Conservation (phyloP, 2,329 filamentous ascomycete species). For the Penicillium aurantiogriseum region DNA sequence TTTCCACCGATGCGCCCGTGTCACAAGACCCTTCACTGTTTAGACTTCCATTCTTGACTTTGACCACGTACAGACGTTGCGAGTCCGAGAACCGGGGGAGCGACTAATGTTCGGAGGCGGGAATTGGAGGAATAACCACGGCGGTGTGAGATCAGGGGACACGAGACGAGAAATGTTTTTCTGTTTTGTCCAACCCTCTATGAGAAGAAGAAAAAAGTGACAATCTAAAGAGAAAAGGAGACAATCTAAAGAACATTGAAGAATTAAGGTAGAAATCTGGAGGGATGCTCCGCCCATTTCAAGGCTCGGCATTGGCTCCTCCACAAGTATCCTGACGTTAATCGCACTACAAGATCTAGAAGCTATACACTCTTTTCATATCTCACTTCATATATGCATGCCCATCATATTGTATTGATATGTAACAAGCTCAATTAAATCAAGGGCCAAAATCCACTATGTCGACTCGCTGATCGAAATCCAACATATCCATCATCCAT, state of each 20-base stretch:
- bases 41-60: constrained; percentile 19
- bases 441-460: constrained; percentile 2
- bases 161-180: not conserved
- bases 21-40: not conserved
- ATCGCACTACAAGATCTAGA: not conserved
- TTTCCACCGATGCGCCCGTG: constrained; percentile 6
- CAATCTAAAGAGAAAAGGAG: not conserved
- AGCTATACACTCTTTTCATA: not conserved
- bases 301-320: constrained; percentile 15
- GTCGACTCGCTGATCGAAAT: not conserved
- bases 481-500: not conserved
- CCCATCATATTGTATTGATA: not conserved
- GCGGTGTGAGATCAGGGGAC: not conserved
- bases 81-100: constrained; percentile 4
- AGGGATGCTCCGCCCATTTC: constrained; percentile 24
- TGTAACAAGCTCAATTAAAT: not conserved
- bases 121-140: not conserved
- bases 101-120: not conserved
- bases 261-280: constrained; percentile 16
- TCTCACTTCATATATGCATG: constrained; percentile 1
- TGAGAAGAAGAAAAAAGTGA: not conserved
- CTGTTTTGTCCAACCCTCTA: not conserved
- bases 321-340: constrained; percentile 3
- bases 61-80: constrained; percentile 10
- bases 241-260: not conserved